Evolutionary conservation across 306 rosid species (phyloP), one percentile per base, ranked within the genome.

Genomic region (Cicer arietinum): DNA sequence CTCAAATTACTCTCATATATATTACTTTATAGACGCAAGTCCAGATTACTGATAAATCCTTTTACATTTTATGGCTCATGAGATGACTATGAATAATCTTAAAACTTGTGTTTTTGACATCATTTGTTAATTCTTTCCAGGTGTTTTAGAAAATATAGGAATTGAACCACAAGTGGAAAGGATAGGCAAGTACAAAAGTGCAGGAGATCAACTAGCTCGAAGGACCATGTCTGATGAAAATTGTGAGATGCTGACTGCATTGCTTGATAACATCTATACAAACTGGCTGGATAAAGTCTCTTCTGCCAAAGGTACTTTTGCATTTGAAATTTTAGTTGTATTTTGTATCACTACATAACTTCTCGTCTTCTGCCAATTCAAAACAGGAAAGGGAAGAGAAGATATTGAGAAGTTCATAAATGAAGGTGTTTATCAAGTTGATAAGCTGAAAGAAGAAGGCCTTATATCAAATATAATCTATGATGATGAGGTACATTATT

Each of bases 151-250:
- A 43, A 90, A 90, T 61, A 74, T 87, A 43, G 97, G 99, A 74
- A 69, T 94, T 76, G 97, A 89, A 80, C 97, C 97, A 67, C 95
- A 92, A 78, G 90, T 94, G 73, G 92, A 89, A 80, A 90, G 93
- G 89, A 90, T 94, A 71, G 99, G 99, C 59, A 92, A 94, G 76
- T 92, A 94, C 83, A 91, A 94, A 86, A 90, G 93, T 88, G 96
- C 96, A 6, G 97, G 93, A 39, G 99, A 94, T 90, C 96, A 89
- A 73, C 90, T 94, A 68, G 85, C 86, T 8, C 85, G 95, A 69
- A 92, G 77, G 62, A 87, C 85, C 30, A 92, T 94, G 79, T 86
- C 99, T 46, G 86, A 90, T 75, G 97, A 92, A 89, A 94, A 88
- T 76, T 86, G 89, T 80, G 96, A 89, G 91, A 94, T 91, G 97